Conservation (phyloP, 352 stramenopile species). For the Phytophthora chlamydospora region DNA sequence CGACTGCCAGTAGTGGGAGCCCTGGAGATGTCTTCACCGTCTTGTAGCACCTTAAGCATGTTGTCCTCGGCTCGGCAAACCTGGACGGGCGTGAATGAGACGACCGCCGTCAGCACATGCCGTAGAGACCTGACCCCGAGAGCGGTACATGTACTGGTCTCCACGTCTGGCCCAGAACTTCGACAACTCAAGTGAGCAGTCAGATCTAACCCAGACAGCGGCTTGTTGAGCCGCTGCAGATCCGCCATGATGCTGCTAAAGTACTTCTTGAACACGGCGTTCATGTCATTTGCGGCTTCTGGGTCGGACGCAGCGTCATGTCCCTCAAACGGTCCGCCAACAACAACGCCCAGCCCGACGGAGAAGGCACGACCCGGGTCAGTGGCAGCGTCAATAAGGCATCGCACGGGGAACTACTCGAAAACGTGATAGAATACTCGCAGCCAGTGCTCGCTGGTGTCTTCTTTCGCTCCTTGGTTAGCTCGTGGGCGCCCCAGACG, state of each 20-base stretch:
- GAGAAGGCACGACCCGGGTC: background rate
- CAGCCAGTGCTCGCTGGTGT: slow-evolving; percentile 11
- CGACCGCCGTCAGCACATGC: slow-evolving; percentile 15
- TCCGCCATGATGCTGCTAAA: slow-evolving; percentile 32
- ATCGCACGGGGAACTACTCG: slow-evolving; percentile 50
- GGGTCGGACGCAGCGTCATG: too few relatives aligned
- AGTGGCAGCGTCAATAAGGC: slow-evolving; percentile 9
- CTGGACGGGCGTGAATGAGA: slow-evolving; percentile 66
- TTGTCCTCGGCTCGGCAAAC: slow-evolving; percentile 62
- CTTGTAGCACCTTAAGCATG: slow-evolving; percentile 40
- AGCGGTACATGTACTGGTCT: too few relatives aligned
- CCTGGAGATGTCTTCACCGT: slow-evolving; percentile 43
- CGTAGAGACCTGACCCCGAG: background rate
- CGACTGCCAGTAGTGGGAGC: too few relatives aligned
- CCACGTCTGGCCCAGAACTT: too few relatives aligned
- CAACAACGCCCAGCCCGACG: slow-evolving; percentile 9
- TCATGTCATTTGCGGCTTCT: background rate
- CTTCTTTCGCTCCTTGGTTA: too few relatives aligned
- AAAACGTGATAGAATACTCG: slow-evolving; percentile 46
- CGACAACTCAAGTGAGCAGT: too few relatives aligned
- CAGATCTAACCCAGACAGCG: slow-evolving; percentile 23
- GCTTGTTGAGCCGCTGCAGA: slow-evolving; percentile 28
- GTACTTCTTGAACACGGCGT: background rate
- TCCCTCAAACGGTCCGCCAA: too few relatives aligned
- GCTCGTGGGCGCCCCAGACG: background rate